These are phyloP conservation scores for Eremochloa ophiuroides DNA, from an alignment of 176 grass and related monocot species.

Conservation along the genomic window DNA sequence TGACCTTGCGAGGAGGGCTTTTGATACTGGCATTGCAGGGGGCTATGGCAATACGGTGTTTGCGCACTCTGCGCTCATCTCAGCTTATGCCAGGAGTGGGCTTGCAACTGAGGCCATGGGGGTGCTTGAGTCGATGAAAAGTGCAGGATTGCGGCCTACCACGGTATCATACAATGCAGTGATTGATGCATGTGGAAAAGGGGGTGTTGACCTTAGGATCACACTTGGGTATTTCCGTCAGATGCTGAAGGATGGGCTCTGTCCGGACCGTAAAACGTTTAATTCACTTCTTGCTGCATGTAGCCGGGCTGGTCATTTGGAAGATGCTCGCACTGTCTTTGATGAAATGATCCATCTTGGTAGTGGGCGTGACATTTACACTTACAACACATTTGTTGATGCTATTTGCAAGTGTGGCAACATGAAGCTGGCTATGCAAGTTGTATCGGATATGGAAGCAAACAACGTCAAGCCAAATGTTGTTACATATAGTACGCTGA, in stretches of 20 bases:
- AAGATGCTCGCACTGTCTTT: slow-evolving; percentile 69
- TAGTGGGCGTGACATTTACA: slow-evolving; percentile 91
- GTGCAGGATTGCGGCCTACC: slow-evolving; percentile 58
- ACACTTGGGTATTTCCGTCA: slow-evolving; percentile 84
- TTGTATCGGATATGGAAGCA: slow-evolving; percentile 68
- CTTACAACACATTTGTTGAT: slow-evolving; percentile 98
- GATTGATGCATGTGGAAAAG: slow-evolving; percentile 93
- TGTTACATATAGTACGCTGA: slow-evolving; percentile 96
- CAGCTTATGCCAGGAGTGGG: slow-evolving; percentile 85
- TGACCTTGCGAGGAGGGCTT: slow-evolving; percentile 70
- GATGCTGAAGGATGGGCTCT: slow-evolving; percentile 77
- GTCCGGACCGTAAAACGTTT: slow-evolving; percentile 90
- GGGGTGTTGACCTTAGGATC: slow-evolving; percentile 68
- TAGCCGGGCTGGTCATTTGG: slow-evolving; percentile 78
- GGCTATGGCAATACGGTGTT: slow-evolving; percentile 90
- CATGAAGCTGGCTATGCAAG: slow-evolving; percentile 79
- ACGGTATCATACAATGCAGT: slow-evolving; percentile 86
- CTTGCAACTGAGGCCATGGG: slow-evolving; percentile 69
- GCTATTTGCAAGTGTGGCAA: slow-evolving; percentile 97
- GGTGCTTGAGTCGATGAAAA: slow-evolving; percentile 72
- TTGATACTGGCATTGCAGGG: slow-evolving; percentile 50
- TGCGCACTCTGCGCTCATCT: slow-evolving; percentile 77
- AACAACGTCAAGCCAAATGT: slow-evolving; percentile 81
- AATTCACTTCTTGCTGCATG: slow-evolving; percentile 95
- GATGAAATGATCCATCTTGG: slow-evolving; percentile 98